These are phyloP conservation scores for Jamesozyma spencerorum DNA, from an alignment of 805 yeast genomes.

Conservation along the genomic window DNA sequence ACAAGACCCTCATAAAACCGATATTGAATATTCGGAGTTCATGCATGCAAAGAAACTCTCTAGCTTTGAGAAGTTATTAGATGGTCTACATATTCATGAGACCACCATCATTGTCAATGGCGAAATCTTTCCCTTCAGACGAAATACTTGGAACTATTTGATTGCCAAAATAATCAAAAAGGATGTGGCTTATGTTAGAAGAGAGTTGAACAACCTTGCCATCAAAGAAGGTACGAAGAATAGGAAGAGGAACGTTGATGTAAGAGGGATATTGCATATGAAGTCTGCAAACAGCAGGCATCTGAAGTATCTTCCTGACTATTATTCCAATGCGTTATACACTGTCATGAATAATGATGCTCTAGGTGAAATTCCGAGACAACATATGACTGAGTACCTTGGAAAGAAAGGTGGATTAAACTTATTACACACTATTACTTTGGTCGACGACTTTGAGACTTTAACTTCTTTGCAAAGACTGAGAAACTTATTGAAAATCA, in stretches of 20 bases:
- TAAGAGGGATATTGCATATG: constrained; percentile 25
- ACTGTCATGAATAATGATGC: constrained; percentile 20
- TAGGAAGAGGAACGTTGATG: constrained; percentile 8
- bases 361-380: constrained; percentile 9
- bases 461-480: constrained; percentile 37
- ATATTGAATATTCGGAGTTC: not conserved
- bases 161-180: constrained; percentile 43
- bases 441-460: constrained; percentile 49
- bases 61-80: constrained; percentile 20
- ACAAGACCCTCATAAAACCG: not conserved
- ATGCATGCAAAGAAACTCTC: constrained; percentile 4
- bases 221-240: constrained; percentile 3
- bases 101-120: constrained; percentile 69
- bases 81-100: constrained; percentile 33
- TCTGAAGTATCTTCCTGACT: constrained; percentile 42
- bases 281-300: constrained; percentile 36
- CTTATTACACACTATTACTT: constrained; percentile 36
- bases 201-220: constrained; percentile 12
- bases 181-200: constrained; percentile 37
- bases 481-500: constrained; percentile 21
- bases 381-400: constrained; percentile 17
- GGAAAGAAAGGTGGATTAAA: constrained; percentile 16
- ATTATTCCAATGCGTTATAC: constrained; percentile 26
- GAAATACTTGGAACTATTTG: constrained; percentile 44
- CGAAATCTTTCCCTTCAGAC: constrained; percentile 43